Base-by-base conservation (phyloP, 176 grass and related monocot genomes). In the Saccharum spontaneum region DNA sequence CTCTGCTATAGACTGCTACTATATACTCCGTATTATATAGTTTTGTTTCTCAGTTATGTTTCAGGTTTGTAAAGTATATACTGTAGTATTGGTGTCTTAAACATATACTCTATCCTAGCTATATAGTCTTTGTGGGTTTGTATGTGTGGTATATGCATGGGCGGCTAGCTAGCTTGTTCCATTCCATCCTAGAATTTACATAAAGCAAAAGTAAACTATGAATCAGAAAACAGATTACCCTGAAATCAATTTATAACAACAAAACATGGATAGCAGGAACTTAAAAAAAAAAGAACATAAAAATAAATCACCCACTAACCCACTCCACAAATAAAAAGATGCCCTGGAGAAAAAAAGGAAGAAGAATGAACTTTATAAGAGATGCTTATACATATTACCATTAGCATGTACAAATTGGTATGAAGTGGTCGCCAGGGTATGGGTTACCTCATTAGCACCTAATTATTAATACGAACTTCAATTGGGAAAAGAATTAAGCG, bases 381-480 rank as follows among this genome's bases (percentile, higher is more conserved):
- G 43, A 72, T 39, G 44, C 8, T 38, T 67, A 50, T 50, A 75
- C 17, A 38, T 28, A 75, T 49, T 75, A 65, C 18, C 28, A 83
- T 64, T 52, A 52, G 49, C 49, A 48, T 63, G 63, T 46, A 46
- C 30, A 73, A 86, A 46, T 24, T 45, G 55, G 3, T 24, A 22
- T 40, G 41, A 73, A 86, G 23, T 65, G 54, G 61, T 71, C n/a
- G 14, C 2, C 11, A 38, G 28, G 14, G 76, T 45, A 72, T 45
- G 40, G n/a, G n/a, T 14, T 70, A 79, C 50, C 39, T 24, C 38
- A 80, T 64, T 50, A 49, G 43, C 68, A n/a, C 39, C 44, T 73
- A 52, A 39, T 40, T 65, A 36, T 49, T 1, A 50, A 73, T 66
- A 73, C 64, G 6, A 86, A 72, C 76, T 76, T 55, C 16, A 30